A percentile compares a stretch with the other conserved stretches of the same genome.
phyloP scores from a whole-genome alignment of 2,329 filamentous ascomycete genomes.

The Dendrostoma leiphaemia region DNA sequence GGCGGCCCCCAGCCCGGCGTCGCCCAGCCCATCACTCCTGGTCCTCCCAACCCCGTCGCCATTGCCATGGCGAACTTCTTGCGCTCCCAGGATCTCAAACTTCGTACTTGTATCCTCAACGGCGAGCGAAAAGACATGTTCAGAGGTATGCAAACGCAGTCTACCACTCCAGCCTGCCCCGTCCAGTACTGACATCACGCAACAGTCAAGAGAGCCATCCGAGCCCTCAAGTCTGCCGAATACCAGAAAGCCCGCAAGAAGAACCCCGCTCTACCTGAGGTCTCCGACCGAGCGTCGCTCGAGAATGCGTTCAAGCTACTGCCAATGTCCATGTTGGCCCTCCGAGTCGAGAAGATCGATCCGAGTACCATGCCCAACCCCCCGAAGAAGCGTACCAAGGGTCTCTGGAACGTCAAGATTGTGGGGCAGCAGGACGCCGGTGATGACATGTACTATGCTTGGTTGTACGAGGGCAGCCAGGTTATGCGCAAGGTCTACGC shows the following conservation, averaged over 20 bases:
- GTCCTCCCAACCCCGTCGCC: slow-evolving; percentile 84
- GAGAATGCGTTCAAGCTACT: slow-evolving; percentile 95
- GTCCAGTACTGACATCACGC: slow-evolving; percentile 17
- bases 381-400: slow-evolving; percentile 87
- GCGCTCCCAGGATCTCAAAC: slow-evolving; percentile 79
- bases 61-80: slow-evolving; percentile 89
- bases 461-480: slow-evolving; percentile 93
- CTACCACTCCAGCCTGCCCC: neutral
- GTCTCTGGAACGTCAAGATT: slow-evolving; percentile 92
- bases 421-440: slow-evolving; percentile 90
- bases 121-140: slow-evolving; percentile 99
- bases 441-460: slow-evolving; percentile 92
- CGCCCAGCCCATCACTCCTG: slow-evolving; percentile 68
- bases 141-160: slow-evolving; percentile 58
- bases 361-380: slow-evolving; percentile 68
- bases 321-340: slow-evolving; percentile 87
- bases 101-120: slow-evolving; percentile 86
- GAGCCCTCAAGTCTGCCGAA: slow-evolving; percentile 81
- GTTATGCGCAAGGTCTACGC: slow-evolving; percentile 93
- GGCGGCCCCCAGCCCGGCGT: slow-evolving; percentile 44
- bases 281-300: slow-evolving; percentile 80
- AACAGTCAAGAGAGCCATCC: slow-evolving; percentile 90
- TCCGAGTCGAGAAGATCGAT: slow-evolving; percentile 83
- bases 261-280: slow-evolving; percentile 83
- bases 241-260: slow-evolving; percentile 89